Base-by-base conservation (phyloP, 192 early-diverging fungal genomes). In the Polychytrium aggregatum region DNA sequence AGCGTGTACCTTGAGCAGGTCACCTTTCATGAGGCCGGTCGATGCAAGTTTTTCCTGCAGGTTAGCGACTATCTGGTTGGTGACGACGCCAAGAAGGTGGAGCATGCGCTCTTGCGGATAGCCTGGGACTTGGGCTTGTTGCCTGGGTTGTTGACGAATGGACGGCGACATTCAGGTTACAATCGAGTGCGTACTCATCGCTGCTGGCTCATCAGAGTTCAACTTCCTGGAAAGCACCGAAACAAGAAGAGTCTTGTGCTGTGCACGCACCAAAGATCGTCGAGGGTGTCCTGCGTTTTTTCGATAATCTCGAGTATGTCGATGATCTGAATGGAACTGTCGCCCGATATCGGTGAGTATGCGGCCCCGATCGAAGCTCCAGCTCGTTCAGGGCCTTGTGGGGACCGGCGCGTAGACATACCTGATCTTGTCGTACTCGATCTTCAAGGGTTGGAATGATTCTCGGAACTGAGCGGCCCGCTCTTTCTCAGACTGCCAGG, bases 231-330 rank as follows among this genome's bases (percentile, higher is more conserved):
- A n/a, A n/a, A n/a, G n/a, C n/a, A n/a, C n/a, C n/a, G n/a, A n/a
- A n/a, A n/a, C n/a, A n/a, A n/a, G n/a, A n/a, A n/a, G n/a, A n/a
- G n/a, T n/a, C n/a, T n/a, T n/a, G n/a, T n/a, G n/a, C n/a, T n/a
- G n/a, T n/a, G n/a, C n/a, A n/a, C n/a, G n/a, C n/a, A 66, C 64
- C 69, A 71, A 4, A 71, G 25, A 11, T 71, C 69, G 42, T 71
- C 69, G 24, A 64, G 40, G 7, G 31, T 29, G 31, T 68, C 69
- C 20, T 71, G 60, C 6, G 61, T 35, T 31, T 50, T 21, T n/a
- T 67, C 68, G 36, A 68, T 54, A 3, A 44, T 9, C n/a, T 70
- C 68, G 13, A 40, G 18, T 9, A 56, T 6, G 18, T 70, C 58
- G 2, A n/a, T 11, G 17, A 56, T 25, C 5, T 22, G 7, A 27